phyloP scores from a whole-genome alignment of 1,284 basidiomycete species.

The Puccinia polysora region DNA sequence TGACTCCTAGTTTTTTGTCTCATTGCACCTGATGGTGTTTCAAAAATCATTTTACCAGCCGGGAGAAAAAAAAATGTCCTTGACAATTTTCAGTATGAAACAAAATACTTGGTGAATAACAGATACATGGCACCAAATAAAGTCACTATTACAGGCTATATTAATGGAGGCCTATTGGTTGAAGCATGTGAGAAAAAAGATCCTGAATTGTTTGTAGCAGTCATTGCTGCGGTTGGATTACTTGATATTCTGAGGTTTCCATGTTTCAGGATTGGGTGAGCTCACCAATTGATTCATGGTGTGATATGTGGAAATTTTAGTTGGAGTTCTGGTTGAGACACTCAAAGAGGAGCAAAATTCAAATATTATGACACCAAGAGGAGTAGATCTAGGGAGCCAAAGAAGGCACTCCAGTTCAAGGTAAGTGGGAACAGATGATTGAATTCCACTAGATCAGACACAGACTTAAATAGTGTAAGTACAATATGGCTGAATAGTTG shows the following conservation, averaged over 20 bases:
- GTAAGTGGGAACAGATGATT: too few species aligned
- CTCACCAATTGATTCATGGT: too few species aligned
- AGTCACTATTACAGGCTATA: constrained; percentile 69
- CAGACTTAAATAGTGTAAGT: too few species aligned
- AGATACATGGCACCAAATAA: constrained; percentile 68
- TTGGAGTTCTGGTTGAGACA: too few species aligned
- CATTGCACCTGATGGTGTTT: not conserved
- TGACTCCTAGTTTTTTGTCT: constrained; percentile 40
- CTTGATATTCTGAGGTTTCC: constrained; percentile 73
- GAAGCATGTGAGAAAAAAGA: constrained; percentile 75
- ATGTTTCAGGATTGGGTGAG: constrained; percentile 65
- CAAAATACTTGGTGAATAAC: constrained; percentile 66
- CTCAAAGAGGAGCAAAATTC: too few species aligned
- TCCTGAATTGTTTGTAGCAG: constrained; percentile 72
- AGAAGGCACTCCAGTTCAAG: too few species aligned
- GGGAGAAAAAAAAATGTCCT: constrained; percentile 61
- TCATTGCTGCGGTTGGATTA: constrained; percentile 72
- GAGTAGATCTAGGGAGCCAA: too few species aligned
- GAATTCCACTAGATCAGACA: too few species aligned
- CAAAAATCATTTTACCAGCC: not conserved
- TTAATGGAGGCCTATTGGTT: constrained; percentile 73
- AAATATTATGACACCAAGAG: too few species aligned
- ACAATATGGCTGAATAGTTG: too few species aligned
- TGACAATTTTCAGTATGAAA: constrained; percentile 70
- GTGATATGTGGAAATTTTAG: too few species aligned